Conservation (phyloP, 192 early-diverging fungal species). For the Geranomyces variabilis region DNA sequence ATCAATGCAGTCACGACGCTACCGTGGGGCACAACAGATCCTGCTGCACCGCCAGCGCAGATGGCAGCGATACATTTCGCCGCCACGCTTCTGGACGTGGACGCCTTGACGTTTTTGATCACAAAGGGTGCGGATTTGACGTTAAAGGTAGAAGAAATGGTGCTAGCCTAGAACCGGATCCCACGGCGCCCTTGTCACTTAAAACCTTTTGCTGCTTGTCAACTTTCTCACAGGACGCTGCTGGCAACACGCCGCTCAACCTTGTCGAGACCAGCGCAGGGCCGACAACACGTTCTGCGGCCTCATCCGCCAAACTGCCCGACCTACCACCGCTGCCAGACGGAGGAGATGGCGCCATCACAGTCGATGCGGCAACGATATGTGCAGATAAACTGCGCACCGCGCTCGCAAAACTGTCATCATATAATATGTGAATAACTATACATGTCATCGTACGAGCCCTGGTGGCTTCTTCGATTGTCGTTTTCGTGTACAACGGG, state of each 20-base stretch:
- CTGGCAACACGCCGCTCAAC: background rate
- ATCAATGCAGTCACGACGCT: conserved; percentile 23
- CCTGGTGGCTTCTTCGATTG: too few relatives aligned
- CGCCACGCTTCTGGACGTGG: conserved; percentile 19
- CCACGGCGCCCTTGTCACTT: background rate
- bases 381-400: conserved; percentile 3
- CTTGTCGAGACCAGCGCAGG: background rate
- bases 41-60: background rate
- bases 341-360: background rate
- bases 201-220: too few relatives aligned
- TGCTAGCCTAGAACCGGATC: background rate
- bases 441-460: too few relatives aligned
- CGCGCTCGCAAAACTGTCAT: background rate
- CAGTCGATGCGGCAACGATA: background rate
- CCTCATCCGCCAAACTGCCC: conserved; percentile 1
- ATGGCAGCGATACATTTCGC: conserved; percentile 24
- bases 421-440: too few relatives aligned
- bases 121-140: conserved; percentile 27
- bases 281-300: background rate
- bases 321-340: background rate
- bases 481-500: too few relatives aligned
- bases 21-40: background rate
- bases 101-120: conserved; percentile 13
- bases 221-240: background rate
- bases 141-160: conserved; percentile 12